phyloP scores from a whole-genome alignment of 352 stramenopile genomes.

The Pythium aristosporum region DNA sequence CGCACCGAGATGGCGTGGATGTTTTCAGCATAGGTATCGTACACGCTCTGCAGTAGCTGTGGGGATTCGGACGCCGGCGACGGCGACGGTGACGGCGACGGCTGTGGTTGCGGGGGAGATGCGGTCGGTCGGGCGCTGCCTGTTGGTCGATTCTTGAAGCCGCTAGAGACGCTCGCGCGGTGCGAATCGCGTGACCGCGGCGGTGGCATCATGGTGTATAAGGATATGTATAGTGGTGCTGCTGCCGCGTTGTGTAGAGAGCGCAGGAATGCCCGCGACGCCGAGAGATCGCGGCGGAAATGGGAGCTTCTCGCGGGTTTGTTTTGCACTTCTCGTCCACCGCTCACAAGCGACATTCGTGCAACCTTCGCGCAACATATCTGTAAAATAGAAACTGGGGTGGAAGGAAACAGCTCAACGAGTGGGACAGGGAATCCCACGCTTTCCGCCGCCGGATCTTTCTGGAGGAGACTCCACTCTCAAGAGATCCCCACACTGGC shows the following conservation, averaged over 20 bases:
- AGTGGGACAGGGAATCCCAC: constrained; percentile 2
- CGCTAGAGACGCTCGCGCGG: constrained; percentile 2
- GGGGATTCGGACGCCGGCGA: background rate
- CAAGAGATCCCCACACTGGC: background rate
- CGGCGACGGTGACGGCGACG: background rate
- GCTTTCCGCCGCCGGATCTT: background rate
- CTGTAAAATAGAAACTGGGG: constrained; percentile 10
- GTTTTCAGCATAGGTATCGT: constrained; percentile 31
- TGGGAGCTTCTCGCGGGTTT: background rate
- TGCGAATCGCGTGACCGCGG: constrained; percentile 14
- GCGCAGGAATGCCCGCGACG: background rate
- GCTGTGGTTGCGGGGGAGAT: background rate
- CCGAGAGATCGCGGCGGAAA: background rate
- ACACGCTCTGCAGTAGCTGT: constrained; percentile 22
- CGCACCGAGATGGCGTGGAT: constrained; percentile 30
- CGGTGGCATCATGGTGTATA: constrained; percentile 2
- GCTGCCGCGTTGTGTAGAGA: background rate
- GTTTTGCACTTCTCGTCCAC: constrained; percentile 5
- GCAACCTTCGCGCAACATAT: constrained; percentile 14
- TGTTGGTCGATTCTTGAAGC: constrained; percentile 4
- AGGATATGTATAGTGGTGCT: background rate
- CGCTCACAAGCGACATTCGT: constrained; percentile 18
- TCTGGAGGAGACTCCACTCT: background rate
- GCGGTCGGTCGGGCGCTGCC: background rate
- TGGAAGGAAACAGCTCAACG: background rate